Conservation (phyloP, 495 filamentous ascomycete species). For the Haplographium delicatum region DNA sequence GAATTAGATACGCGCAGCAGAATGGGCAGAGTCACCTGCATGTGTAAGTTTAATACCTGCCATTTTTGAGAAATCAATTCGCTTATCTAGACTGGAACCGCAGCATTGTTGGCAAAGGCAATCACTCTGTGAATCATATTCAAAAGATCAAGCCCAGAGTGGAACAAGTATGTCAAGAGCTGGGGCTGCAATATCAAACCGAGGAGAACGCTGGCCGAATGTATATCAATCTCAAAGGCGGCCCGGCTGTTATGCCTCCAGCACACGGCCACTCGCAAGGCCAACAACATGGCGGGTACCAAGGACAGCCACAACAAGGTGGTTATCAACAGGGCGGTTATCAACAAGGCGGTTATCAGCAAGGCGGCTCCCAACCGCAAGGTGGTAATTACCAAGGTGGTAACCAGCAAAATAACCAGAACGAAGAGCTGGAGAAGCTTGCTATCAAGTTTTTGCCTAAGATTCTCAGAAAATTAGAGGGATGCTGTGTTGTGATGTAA, state of each 20-base stretch:
- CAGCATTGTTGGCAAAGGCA: slow-evolving; percentile 89
- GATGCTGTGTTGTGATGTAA: slow-evolving; percentile 78
- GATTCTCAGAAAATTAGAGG: slow-evolving; percentile 48
- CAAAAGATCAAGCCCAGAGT: slow-evolving; percentile 91
- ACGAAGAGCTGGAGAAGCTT: slow-evolving; percentile 59
- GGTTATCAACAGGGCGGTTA: slow-evolving; percentile 17
- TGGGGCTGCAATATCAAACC: slow-evolving; percentile 73
- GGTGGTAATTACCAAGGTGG: slow-evolving; percentile 12
- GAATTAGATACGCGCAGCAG: slow-evolving; percentile 67
- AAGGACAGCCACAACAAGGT: slow-evolving; percentile 28
- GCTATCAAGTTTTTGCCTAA: slow-evolving; percentile 60
- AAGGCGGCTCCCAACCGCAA: slow-evolving; percentile 29
- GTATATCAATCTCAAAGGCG: slow-evolving; percentile 63
- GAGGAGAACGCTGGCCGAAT: slow-evolving; percentile 87
- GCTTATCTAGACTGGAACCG: background rate
- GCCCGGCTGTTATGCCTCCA: slow-evolving; percentile 29
- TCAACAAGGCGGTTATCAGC: slow-evolving; percentile 29
- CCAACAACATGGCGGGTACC: slow-evolving; percentile 17
- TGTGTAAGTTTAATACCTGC: slow-evolving; percentile 40
- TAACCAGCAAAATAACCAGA: slow-evolving; percentile 36
- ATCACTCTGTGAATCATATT: slow-evolving; percentile 72
- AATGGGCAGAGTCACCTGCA: slow-evolving; percentile 73
- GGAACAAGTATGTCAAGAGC: slow-evolving; percentile 74
- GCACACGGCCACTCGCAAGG: slow-evolving; percentile 28
- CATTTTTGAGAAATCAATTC: background rate